Conservation (phyloP, 2,329 filamentous ascomycete genomes). For the Monosporascus sp. region DNA sequence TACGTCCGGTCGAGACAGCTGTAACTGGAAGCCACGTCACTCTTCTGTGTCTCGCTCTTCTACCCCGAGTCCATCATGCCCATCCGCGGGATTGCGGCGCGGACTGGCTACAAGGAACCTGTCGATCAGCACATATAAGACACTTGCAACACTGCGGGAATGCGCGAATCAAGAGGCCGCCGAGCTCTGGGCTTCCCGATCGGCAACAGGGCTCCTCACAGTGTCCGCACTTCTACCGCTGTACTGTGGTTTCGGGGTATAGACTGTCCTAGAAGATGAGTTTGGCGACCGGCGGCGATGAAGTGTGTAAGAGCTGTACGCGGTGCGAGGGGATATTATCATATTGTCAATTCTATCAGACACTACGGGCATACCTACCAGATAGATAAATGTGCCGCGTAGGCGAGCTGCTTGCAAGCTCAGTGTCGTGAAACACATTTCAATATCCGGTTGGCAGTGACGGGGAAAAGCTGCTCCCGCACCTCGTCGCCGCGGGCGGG, state of each 20-base stretch:
- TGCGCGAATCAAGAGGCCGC: constrained; percentile 16
- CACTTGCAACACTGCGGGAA: constrained; percentile 17
- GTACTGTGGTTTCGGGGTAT: constrained; percentile 13
- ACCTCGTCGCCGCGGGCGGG: background rate
- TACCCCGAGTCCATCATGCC: constrained; percentile 22
- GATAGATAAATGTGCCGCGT: too few relatives aligned
- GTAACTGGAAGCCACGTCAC: constrained; percentile 1
- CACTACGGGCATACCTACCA: too few relatives aligned
- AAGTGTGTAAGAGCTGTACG: constrained; percentile 2
- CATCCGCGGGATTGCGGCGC: constrained; percentile 20
- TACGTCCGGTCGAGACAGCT: too few relatives aligned
- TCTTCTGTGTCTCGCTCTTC: constrained; percentile 12
- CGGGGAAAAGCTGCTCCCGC: constrained; percentile 22
- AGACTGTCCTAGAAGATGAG: constrained; percentile 23
- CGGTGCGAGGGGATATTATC: too few relatives aligned
- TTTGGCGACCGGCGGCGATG: constrained; percentile 22
- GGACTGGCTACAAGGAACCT: constrained; percentile 12
- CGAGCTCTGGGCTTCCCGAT: constrained; percentile 20
- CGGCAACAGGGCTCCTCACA: constrained; percentile 20
- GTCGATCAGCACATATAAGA: constrained; percentile 23
- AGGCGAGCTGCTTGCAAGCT: too few relatives aligned
- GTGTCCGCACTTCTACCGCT: constrained; percentile 22
- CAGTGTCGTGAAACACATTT: constrained; percentile 17
- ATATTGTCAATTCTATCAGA: too few relatives aligned
- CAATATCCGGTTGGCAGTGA: constrained; percentile 28